Evolutionary conservation across 1,284 basidiomycete genomes (phyloP).

Genomic region (Sutorius eximius): DNA sequence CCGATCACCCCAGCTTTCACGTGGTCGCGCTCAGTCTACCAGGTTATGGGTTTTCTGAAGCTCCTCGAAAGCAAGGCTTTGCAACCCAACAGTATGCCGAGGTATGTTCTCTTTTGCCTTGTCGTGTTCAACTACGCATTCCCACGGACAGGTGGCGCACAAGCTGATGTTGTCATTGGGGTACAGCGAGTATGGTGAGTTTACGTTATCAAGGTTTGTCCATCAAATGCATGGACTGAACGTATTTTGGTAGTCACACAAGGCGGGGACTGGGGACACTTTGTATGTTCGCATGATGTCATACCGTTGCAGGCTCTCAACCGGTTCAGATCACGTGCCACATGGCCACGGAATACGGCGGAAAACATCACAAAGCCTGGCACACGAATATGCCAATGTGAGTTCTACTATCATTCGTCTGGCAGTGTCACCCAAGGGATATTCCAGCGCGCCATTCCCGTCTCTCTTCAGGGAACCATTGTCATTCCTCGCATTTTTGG

Average conservation of each 20-base stretch:
- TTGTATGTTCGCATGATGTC: conserved; percentile 29
- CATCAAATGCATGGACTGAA: neutral
- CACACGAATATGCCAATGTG: conserved; percentile 46
- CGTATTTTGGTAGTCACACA: conserved; percentile 42
- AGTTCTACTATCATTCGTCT: conserved; percentile 4
- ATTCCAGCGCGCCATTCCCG: conserved; percentile 28
- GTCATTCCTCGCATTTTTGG: conserved; percentile 28
- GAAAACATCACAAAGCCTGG: conserved; percentile 43
- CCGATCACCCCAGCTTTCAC: conserved; percentile 56
- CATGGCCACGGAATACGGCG: conserved; percentile 44
- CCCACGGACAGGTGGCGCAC: conserved; percentile 32
- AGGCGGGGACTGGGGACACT: conserved; percentile 54
- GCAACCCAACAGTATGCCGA: conserved; percentile 40
- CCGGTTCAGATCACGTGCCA: conserved; percentile 39
- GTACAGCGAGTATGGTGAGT: conserved; percentile 52
- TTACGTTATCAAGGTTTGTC: neutral
- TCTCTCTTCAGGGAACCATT: conserved; percentile 29
- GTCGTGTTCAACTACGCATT: neutral
- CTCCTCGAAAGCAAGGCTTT: conserved; percentile 40
- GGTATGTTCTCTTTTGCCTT: conserved; percentile 21
- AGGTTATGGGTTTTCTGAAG: conserved; percentile 56
- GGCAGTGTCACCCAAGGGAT: neutral
- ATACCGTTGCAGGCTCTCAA: neutral
- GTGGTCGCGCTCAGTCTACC: conserved; percentile 57
- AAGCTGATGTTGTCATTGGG: conserved; percentile 55